Evolutionary conservation across 2,329 filamentous ascomycete species (phyloP), one percentile per base, ranked within the genome.

Genomic region (Onygenales sp.): DNA sequence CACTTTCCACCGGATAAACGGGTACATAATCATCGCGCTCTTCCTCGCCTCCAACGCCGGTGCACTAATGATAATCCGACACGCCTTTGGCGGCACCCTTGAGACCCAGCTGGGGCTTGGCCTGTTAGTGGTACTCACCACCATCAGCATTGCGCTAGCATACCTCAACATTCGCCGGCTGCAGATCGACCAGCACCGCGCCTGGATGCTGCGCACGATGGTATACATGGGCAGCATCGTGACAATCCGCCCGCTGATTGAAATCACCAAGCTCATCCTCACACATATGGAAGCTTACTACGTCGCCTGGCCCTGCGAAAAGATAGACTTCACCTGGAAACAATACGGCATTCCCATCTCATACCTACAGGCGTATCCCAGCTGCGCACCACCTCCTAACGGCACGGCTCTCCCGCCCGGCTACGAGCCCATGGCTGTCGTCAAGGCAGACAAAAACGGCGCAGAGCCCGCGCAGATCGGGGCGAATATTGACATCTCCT

Each of bases 161-260:
- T 76, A 74, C 34, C 69, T 77, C 62, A 83, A 83, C 56, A 76
- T 85, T 63, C 83, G 79, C 62, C 67, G 71, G 2, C 64, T 84
- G 2, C 81, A 84, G 60, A 80, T 86, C 48, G 80, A 84, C 34
- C 76, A 84, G 59, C 82, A 85, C 56, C 73, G 82, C 1, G 78
- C 79, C 2, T 85, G 81, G 81, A 85, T 84, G 81, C 60, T 85
- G 33, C 65, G 82, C 21, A 71, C 76, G 6, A 78, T 76, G 76
- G 67, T 76, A 40, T 75, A 76, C 48, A 55, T 65, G 54, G 59
- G 53, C 9, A 60, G 54, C 37, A 65, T 67, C 52, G 62, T 67
- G 42, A 67, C 65, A 10, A 54, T 59, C n/a, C 54, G 63, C 17
- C 53, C 65, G n/a, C 59, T 63, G 36, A 65, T 78, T 42, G 66